Conservation (phyloP, 768 basidiomycete species). For the Collybiopsis confluens region DNA sequence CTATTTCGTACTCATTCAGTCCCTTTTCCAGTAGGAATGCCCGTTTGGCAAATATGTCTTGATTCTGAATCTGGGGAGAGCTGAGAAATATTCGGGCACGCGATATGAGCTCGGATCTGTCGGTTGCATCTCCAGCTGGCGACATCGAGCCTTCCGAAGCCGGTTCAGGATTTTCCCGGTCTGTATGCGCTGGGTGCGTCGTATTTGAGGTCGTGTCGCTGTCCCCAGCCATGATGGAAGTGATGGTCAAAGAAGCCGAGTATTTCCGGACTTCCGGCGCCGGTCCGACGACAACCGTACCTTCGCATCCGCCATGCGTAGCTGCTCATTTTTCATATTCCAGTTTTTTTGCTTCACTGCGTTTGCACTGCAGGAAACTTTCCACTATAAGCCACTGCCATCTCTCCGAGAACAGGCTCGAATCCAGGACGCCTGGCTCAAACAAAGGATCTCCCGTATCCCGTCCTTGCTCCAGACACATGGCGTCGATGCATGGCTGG, state of each 20-base stretch:
- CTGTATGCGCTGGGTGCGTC: not conserved
- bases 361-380: not conserved
- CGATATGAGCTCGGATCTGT: constrained; percentile 41
- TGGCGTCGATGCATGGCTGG: constrained; percentile 39
- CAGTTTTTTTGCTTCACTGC: not conserved
- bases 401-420: constrained; percentile 34
- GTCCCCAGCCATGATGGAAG: constrained; percentile 3
- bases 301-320: not conserved
- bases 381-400: constrained; percentile 29
- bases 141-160: not conserved
- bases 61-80: constrained; percentile 60
- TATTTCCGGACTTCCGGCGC: not conserved
- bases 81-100: constrained; percentile 62
- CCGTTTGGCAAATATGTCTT: constrained; percentile 53
- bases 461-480: constrained; percentile 40
- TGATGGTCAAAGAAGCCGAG: not conserved
- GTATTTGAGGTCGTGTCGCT: not conserved
- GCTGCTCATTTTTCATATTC: not conserved
- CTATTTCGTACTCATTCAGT: constrained; percentile 55
- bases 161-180: not conserved
- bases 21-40: constrained; percentile 71
- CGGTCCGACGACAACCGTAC: not conserved
- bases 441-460: constrained; percentile 35
- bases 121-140: not conserved
- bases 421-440: constrained; percentile 37